phyloP scores from a whole-genome alignment of 2,329 filamentous ascomycete species.

The Cryphonectria radicalis region DNA sequence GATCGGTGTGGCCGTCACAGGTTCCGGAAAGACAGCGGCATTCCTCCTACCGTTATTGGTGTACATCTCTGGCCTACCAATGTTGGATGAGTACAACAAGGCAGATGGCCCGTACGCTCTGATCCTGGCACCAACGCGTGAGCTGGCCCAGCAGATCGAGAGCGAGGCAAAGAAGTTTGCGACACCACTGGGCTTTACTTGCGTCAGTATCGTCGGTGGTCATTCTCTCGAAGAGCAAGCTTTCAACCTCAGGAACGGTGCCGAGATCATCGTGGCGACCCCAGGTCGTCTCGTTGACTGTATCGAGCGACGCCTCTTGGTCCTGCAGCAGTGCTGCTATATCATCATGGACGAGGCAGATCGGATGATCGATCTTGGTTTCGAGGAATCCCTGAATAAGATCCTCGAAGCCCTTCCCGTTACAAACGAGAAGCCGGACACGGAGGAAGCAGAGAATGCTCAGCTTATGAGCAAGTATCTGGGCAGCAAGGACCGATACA shows the following conservation, averaged over 20 bases:
- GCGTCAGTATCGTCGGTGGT: conserved; percentile 97
- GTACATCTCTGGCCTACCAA: conserved; percentile 90
- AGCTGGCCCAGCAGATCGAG: conserved; percentile 97
- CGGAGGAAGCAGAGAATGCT: conserved; percentile 85
- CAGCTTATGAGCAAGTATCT: conserved; percentile 82
- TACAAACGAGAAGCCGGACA: conserved; percentile 92
- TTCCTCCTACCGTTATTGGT: conserved; percentile 91
- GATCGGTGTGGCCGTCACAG: conserved; percentile 97
- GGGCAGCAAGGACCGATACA: conserved; percentile 73
- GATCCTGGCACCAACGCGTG: conserved; percentile 93
- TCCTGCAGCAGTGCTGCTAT: conserved; percentile 96
- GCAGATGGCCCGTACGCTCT: conserved; percentile 98
- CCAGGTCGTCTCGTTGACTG: conserved; percentile 96
- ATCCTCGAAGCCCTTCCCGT: conserved; percentile 94
- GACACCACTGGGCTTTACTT: conserved; percentile 85
- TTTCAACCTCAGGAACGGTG: conserved; percentile 86
- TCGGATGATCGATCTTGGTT: conserved; percentile 97
- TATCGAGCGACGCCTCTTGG: conserved; percentile 88
- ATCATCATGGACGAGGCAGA: conserved; percentile 99
- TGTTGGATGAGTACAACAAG: conserved; percentile 82
- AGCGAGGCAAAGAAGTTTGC: conserved; percentile 93
- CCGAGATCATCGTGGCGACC: conserved; percentile 98
- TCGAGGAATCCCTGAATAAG: conserved; percentile 96
- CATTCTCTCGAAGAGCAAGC: conserved; percentile 94
- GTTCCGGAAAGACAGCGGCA: conserved; percentile 96